These are phyloP conservation scores for Trichoderma koningiopsis DNA, from an alignment of 2,329 filamentous ascomycete genomes.

Conservation along the genomic window DNA sequence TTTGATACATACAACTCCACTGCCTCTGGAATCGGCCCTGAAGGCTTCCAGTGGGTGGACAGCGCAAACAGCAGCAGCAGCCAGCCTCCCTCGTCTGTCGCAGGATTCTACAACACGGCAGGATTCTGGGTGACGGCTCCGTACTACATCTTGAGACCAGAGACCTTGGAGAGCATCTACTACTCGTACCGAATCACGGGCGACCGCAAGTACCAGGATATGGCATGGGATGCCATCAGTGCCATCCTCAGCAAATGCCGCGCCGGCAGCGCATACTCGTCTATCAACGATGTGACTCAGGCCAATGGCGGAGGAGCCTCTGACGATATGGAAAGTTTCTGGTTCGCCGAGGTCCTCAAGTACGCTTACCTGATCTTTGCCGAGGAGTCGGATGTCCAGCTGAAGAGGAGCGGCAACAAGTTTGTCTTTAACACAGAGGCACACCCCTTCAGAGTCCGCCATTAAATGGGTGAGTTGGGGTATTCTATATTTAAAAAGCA, in stretches of 20 bases:
- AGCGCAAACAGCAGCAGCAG: slow-evolving; percentile 45
- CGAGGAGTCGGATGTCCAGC: slow-evolving; percentile 57
- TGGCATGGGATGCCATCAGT: slow-evolving; percentile 78
- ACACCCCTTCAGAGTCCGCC: slow-evolving; percentile 43
- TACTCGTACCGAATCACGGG: slow-evolving; percentile 83
- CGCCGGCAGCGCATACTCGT: slow-evolving; percentile 67
- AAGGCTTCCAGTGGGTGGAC: slow-evolving; percentile 66
- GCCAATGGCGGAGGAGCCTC: slow-evolving; percentile 60
- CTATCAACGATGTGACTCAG: slow-evolving; percentile 66
- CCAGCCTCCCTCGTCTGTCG: slow-evolving; percentile 48
- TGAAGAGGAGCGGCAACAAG: slow-evolving; percentile 49
- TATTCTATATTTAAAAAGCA: background rate
- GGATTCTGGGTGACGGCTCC: slow-evolving; percentile 71
- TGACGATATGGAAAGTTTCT: slow-evolving; percentile 84
- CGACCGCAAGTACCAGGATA: slow-evolving; percentile 75
- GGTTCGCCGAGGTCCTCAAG: slow-evolving; percentile 86
- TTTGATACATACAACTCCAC: slow-evolving; percentile 72
- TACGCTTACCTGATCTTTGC: slow-evolving; percentile 75
- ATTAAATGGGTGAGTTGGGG: background rate
- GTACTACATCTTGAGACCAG: slow-evolving; percentile 72
- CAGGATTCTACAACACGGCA: slow-evolving; percentile 62
- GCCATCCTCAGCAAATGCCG: slow-evolving; percentile 66
- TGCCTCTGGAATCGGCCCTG: slow-evolving; percentile 74
- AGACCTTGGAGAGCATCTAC: slow-evolving; percentile 83
- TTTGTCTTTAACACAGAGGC: slow-evolving; percentile 56